phyloP scores from a whole-genome alignment of 352 stramenopile species.

The Phytophthora macrochlamydospora region DNA sequence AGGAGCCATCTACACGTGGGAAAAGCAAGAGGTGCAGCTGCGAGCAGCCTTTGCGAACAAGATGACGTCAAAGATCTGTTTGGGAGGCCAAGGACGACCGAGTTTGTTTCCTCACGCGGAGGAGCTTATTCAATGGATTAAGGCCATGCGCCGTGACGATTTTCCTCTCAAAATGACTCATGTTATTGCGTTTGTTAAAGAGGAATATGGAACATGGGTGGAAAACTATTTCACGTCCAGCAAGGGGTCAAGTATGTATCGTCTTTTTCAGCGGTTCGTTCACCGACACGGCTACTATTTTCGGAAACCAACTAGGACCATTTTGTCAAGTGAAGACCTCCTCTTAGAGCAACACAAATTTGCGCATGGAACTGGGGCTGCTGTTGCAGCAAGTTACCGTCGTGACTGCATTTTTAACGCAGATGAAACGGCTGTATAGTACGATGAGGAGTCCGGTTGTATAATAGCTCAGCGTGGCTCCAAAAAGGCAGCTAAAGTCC shows the following conservation, averaged over 20 bases:
- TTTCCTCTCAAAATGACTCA: slow-evolving; percentile 11
- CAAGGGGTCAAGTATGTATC: slow-evolving; percentile 15
- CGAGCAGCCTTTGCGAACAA: background rate
- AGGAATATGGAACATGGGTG: slow-evolving; percentile 21
- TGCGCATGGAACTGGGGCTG: background rate
- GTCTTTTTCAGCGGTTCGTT: slow-evolving; percentile 15
- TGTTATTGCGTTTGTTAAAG: slow-evolving; percentile 19
- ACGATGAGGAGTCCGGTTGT: slow-evolving; percentile 10
- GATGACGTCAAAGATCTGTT: slow-evolving; percentile 3
- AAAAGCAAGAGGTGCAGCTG: slow-evolving; percentile 4
- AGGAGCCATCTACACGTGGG: slow-evolving; percentile 5
- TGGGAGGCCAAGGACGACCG: slow-evolving; percentile 1
- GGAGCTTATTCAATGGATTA: slow-evolving; percentile 31
- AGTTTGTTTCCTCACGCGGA: slow-evolving; percentile 19
- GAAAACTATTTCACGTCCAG: slow-evolving; percentile 10
- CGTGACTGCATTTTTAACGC: slow-evolving; percentile 19
- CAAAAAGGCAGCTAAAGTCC: slow-evolving; percentile 8
- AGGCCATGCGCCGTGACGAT: slow-evolving; percentile 23
- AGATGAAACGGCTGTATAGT: slow-evolving; percentile 27
- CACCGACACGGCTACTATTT: slow-evolving; percentile 22
- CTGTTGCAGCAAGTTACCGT: slow-evolving; percentile 7
- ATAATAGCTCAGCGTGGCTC: slow-evolving; percentile 21
- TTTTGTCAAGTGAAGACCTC: slow-evolving; percentile 18
- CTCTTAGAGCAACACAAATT: slow-evolving; percentile 14
- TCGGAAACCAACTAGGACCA: slow-evolving; percentile 14